A percentile compares a stretch with the other conserved stretches of the same genome.
Evolutionary conservation across 805 yeast species (phyloP).

Genomic region (Diddensiella santjacobensis): DNA sequence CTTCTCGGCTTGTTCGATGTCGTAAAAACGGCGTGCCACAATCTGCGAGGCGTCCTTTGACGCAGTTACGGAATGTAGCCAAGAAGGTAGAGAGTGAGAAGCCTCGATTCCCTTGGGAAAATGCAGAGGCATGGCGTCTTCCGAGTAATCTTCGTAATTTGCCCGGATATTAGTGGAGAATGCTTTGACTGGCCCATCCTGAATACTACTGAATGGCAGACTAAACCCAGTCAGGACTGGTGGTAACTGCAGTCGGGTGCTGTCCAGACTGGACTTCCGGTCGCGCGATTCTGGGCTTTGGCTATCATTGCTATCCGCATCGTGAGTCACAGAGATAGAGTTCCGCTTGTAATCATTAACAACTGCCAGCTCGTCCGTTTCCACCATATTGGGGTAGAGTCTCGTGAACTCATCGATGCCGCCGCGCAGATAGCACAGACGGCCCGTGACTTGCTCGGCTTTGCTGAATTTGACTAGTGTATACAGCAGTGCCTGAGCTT

Average conservation of each 20-base stretch:
- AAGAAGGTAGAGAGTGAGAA: slow-evolving; percentile 42
- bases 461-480: slow-evolving; percentile 29
- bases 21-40: slow-evolving; percentile 53
- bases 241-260: slow-evolving; percentile 6
- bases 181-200: slow-evolving; percentile 25
- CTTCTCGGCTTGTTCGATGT: slow-evolving; percentile 66
- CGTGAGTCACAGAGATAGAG: slow-evolving; percentile 5
- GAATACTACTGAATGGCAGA: slow-evolving; percentile 21
- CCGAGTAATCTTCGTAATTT: slow-evolving; percentile 25
- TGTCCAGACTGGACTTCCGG: neutral
- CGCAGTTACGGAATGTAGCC: slow-evolving; percentile 46
- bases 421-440: slow-evolving; percentile 28
- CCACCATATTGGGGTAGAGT: slow-evolving; percentile 9
- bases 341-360: slow-evolving; percentile 7
- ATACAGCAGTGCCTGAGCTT: slow-evolving; percentile 23
- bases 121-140: slow-evolving; percentile 26
- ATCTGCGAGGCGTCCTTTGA: slow-evolving; percentile 38
- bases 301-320: neutral
- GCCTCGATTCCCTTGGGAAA: slow-evolving; percentile 10
- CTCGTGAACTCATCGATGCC: slow-evolving; percentile 17
- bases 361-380: slow-evolving; percentile 2
- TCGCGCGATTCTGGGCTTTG: neutral
- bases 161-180: slow-evolving; percentile 29
- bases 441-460: slow-evolving; percentile 23
- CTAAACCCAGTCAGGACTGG: slow-evolving; percentile 29